Base-by-base conservation (phyloP, 495 filamentous ascomycete genomes). In the Penicillium alfredii region DNA sequence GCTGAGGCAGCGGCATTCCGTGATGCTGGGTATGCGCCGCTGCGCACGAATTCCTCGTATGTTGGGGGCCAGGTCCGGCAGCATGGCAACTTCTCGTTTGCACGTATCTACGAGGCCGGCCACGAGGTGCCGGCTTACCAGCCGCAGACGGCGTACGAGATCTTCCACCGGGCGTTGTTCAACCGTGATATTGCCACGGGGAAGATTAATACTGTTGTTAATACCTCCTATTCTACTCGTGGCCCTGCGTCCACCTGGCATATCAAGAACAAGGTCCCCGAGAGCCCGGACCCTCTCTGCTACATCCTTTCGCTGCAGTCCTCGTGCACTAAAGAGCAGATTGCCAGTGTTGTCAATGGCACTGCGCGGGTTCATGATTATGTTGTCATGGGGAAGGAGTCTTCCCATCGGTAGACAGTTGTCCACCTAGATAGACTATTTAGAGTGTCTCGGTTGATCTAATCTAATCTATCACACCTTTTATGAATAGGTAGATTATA, bases 91-190 rank as follows among this genome's bases (percentile, higher is more conserved):
- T 73, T 81, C 51, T 71, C 68, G 10, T 82, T 81, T 58, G 61
- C 65, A 9, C 68, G 78, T 2, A 68, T 81, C 25, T 82, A 70
- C 49, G 48, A 81, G 35, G 67, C 75, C 4, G 78, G 77, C 4
- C 78, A 81, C 45, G 73, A 78, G 49, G 71, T 81, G 1, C 76
- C 77, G 0, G 67, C 66, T 6, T 78, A 77, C 45, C 76, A 78
- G 49, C 74, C 75, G 4, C 47, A 77, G 47, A 73, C 70, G 1
- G 65, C 73, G 6, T 74, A 69, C 22, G 51, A 63, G 21, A 69
- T 78, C 37, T 80, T 80, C 56, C 52, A 66, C 26, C 75, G 78
- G 6, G 60, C 69, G 0, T 56, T 80, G 29, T 66, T 66, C 32
- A 66, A 72, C 28, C 47, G 46, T 14, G 78, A 82, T 40, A 60